Conservation (phyloP, 371 early-diverging fungal species). For the Mucor racemosus region DNA sequence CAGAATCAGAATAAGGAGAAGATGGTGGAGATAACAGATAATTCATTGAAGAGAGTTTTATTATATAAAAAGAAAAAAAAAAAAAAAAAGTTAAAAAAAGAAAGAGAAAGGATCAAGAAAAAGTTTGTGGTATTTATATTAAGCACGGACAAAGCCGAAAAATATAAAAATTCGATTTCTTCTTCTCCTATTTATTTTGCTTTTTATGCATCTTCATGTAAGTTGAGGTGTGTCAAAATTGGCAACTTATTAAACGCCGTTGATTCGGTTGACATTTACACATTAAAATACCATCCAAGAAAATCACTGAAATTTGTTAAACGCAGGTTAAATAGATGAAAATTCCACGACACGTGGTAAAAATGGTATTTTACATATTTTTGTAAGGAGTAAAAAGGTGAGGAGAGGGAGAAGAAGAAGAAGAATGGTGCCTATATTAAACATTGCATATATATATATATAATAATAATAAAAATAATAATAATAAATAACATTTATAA, state of each 20-base stretch:
- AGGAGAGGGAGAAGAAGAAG: conserved; percentile 5
- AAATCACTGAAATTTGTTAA: neutral
- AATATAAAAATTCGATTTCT: neutral
- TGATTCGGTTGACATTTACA: conserved; percentile 21
- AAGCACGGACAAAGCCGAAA: conserved; percentile 25
- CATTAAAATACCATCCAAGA: neutral
- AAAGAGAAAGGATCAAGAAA: conserved; percentile 12
- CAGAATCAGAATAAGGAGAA: conserved; percentile 33
- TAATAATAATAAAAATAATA: conserved; percentile 2
- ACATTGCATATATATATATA: neutral
- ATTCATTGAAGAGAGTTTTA: conserved; percentile 27
- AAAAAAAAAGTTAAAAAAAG: conserved; percentile 9
- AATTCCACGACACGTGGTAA: conserved; percentile 16
- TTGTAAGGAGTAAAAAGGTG: neutral
- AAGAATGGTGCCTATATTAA: neutral
- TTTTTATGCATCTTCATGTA: conserved; percentile 15
- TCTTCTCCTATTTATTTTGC: neutral
- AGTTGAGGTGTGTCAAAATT: conserved; percentile 20
- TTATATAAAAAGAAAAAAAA: conserved; percentile 2
- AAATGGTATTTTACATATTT: neutral
- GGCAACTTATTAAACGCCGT: conserved; percentile 21
- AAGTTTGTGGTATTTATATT: conserved; percentile 14
- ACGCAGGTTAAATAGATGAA: neutral
- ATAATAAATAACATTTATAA: neutral
- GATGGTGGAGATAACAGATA: conserved; percentile 40